Evolutionary conservation across 129 eudicot species (phyloP).

Genomic region (Scalesia atractyloides): DNA sequence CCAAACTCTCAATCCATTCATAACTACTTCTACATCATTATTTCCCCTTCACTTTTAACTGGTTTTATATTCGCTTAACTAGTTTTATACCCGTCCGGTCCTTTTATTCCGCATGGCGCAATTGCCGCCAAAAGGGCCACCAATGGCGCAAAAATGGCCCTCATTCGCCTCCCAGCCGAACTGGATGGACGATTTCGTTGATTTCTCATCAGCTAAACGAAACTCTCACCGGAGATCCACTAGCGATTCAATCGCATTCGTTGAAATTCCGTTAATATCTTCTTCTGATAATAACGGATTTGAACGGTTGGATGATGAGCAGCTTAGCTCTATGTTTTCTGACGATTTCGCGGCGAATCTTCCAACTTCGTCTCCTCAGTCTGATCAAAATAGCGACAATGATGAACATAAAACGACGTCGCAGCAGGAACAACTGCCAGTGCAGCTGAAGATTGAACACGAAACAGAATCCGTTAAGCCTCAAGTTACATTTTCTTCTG

Average conservation of each 20-base stretch:
- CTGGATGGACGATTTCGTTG: slow-evolving; percentile 80
- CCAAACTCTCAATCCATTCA: background rate
- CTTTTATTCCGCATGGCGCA: slow-evolving; percentile 50
- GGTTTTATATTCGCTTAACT: background rate
- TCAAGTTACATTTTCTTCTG: slow-evolving; percentile 23
- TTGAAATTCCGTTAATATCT: slow-evolving; percentile 43
- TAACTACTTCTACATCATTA: too few relatives aligned
- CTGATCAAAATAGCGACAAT: slow-evolving; percentile 58
- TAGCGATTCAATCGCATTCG: slow-evolving; percentile 78
- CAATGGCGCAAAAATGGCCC: slow-evolving; percentile 72
- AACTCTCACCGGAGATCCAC: slow-evolving; percentile 68
- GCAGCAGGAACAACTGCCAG: slow-evolving; percentile 16
- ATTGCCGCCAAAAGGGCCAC: slow-evolving; percentile 72
- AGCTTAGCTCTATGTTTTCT: slow-evolving; percentile 72
- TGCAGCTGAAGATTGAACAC: slow-evolving; percentile 47
- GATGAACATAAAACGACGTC: slow-evolving; percentile 31
- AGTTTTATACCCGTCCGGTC: background rate
- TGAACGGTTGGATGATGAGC: slow-evolving; percentile 80
- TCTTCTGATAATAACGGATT: slow-evolving; percentile 40
- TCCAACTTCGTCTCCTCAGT: slow-evolving; percentile 31
- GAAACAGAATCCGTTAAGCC: slow-evolving; percentile 23
- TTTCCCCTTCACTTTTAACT: background rate
- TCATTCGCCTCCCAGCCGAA: slow-evolving; percentile 47
- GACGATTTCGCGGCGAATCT: slow-evolving; percentile 45
- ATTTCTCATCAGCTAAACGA: slow-evolving; percentile 57